Percentiles rank a stretch among this genome's conserved stretches.
Conservation (phyloP, 331 rosid species). For the Telfairia occidentalis region DNA sequence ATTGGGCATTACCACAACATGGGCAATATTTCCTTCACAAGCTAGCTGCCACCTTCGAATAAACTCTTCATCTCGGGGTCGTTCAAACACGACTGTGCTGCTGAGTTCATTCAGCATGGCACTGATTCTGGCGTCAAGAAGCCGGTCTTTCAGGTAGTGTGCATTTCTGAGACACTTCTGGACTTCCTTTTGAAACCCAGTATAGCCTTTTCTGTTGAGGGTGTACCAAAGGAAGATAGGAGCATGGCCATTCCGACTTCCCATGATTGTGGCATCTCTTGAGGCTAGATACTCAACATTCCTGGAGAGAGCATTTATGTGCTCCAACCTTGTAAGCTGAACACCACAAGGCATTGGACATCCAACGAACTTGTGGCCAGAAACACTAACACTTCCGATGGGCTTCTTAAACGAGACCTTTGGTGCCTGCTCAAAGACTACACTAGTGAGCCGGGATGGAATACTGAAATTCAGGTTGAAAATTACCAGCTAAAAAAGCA, state of each 20-base stretch:
- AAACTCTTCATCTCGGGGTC: slow-evolving; percentile 46
- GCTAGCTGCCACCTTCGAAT: slow-evolving; percentile 53
- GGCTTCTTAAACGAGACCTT: slow-evolving; percentile 51
- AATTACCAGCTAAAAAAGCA: not conserved
- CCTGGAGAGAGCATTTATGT: slow-evolving; percentile 39
- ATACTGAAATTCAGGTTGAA: not conserved
- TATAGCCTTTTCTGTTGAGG: slow-evolving; percentile 41
- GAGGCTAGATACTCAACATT: slow-evolving; percentile 57
- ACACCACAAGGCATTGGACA: slow-evolving; percentile 72
- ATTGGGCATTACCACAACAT: slow-evolving; percentile 59
- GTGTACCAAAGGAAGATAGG: slow-evolving; percentile 68
- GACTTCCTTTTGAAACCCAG: slow-evolving; percentile 58
- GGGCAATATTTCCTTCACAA: slow-evolving; percentile 49
- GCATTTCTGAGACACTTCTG: slow-evolving; percentile 51
- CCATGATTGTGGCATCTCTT: slow-evolving; percentile 67
- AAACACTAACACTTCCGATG: slow-evolving; percentile 46
- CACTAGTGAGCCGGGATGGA: not conserved
- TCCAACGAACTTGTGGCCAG: slow-evolving; percentile 53
- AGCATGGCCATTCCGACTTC: slow-evolving; percentile 71
- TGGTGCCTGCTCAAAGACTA: slow-evolving; percentile 35
- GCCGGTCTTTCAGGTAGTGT: slow-evolving; percentile 31
- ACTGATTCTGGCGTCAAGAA: slow-evolving; percentile 31
- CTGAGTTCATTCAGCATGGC: slow-evolving; percentile 62
- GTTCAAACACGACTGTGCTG: slow-evolving; percentile 54
- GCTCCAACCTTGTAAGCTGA: slow-evolving; percentile 42